phyloP scores from a whole-genome alignment of 2,329 filamentous ascomycete species.

The Dothiorella sarmentorum region DNA sequence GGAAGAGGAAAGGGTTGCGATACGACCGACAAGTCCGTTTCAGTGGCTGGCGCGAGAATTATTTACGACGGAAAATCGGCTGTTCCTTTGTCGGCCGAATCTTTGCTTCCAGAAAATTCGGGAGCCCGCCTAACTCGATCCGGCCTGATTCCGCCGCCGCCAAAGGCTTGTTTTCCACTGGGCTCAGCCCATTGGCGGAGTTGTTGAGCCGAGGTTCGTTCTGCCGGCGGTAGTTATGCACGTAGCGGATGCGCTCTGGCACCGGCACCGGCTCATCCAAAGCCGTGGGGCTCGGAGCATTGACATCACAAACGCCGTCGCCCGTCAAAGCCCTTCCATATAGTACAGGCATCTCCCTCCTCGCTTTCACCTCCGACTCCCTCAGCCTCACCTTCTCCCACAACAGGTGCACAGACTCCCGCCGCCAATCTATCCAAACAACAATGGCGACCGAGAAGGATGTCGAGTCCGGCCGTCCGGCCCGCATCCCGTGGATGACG shows the following conservation, averaged over 20 bases:
- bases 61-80: background rate
- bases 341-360: background rate
- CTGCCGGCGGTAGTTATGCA: background rate
- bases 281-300: background rate
- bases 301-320: too few species aligned
- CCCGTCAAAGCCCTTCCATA: background rate
- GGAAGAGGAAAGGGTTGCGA: background rate
- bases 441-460: conserved; percentile 14
- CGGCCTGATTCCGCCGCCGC: too few species aligned
- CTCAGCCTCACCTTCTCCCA: background rate
- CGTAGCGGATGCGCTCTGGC: too few species aligned
- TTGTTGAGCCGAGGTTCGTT: background rate
- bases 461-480: conserved; percentile 16
- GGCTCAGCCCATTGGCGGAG: too few species aligned
- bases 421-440: too few species aligned
- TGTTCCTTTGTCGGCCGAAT: too few species aligned
- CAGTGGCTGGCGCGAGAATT: background rate
- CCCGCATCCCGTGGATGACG: conserved; percentile 22
- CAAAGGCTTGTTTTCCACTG: too few species aligned
- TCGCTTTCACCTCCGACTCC: background rate
- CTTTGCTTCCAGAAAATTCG: too few species aligned
- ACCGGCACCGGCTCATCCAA: background rate
- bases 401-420: background rate
- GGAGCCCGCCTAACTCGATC: too few species aligned
- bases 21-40: background rate